These are phyloP conservation scores for Periconia sp. DNA, from an alignment of 2,329 filamentous ascomycete species.

Conservation along the genomic window DNA sequence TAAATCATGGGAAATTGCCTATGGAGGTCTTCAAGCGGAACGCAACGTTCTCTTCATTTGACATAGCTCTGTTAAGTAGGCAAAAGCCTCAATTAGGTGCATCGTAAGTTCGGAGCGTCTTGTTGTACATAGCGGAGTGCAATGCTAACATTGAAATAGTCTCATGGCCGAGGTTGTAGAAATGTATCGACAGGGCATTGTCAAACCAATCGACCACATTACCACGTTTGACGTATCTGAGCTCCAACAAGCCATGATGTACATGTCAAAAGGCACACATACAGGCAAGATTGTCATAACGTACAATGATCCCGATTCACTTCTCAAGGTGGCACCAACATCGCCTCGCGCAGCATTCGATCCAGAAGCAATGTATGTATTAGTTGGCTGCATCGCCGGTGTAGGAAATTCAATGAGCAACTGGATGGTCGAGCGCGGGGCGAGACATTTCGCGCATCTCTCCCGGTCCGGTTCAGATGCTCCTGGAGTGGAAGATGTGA, in stretches of 20 bases:
- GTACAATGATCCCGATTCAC: conserved; percentile 5
- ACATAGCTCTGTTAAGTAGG: conserved; percentile 15
- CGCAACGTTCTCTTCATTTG: conserved; percentile 29
- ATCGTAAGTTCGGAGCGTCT: too few species aligned
- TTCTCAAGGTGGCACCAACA: conserved; percentile 8
- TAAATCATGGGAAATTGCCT: conserved; percentile 8
- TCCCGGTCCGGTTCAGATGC: conserved; percentile 5
- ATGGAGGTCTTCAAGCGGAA: conserved; percentile 24
- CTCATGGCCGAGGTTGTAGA: not conserved
- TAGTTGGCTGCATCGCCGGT: conserved; percentile 23
- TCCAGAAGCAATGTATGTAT: conserved; percentile 12
- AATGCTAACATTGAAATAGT: too few species aligned
- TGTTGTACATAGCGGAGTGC: too few species aligned
- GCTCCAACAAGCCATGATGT: conserved; percentile 32
- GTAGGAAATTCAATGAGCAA: conserved; percentile 13
- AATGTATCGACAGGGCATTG: conserved; percentile 1
- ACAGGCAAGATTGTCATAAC: conserved; percentile 49
- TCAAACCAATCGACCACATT: conserved; percentile 11
- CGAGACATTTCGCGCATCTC: conserved; percentile 14
- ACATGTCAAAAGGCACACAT: conserved; percentile 44
- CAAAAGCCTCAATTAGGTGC: conserved; percentile 7
- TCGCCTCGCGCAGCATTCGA: conserved; percentile 3
- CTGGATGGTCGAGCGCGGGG: conserved; percentile 24
- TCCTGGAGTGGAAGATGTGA: conserved; percentile 3
- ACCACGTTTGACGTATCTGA: conserved; percentile 26